Base-by-base conservation (phyloP, 352 stramenopile species). In the Pythium dissotocum region DNA sequence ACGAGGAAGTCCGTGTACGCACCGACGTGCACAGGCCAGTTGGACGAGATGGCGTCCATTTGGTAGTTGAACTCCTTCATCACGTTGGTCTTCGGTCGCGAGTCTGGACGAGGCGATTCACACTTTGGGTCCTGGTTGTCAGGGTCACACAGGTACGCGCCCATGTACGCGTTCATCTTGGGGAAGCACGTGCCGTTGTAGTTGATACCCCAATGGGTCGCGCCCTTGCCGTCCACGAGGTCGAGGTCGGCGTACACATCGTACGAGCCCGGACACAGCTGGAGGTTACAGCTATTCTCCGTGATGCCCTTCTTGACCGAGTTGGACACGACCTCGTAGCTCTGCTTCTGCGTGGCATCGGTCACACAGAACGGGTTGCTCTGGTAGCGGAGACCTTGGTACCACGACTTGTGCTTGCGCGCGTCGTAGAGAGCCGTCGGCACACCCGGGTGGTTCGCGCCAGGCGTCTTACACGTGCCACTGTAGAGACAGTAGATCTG, bases 11-110 rank as follows among this genome's bases (percentile, higher is more conserved):
- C 77, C 8, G 71, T 56, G 66, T 92, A 90, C 0, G 76, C 84
- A 0, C 77, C 80, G 6, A 90, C 40, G 36, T 87, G 80, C 26
- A 93, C 72, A 5, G 74, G 77, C 84, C 82, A 93, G 58, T 93
- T 93, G 16, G 82, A 77, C 21, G 82, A 92, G 57, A 92, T 89
- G 12, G 80, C 83, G 30, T 92, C 82, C 82, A 90, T 92, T 62
- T 92, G 81, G 65, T 91, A 91, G 67, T 82, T 87, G 63, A 91
- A 90, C 18, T 71, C 21, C 52, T 81, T 77, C 79, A 90, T 89
- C 12, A 79, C 75, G 33, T 88, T 87, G 10, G 76, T 83, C 64
- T 75, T 71, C 0, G 77, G 75, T 24, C 21, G 71, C 1, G 40
- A 68, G 36, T 71, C 53, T 32, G 78, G 76, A 0, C 83, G 79